These are phyloP conservation scores for Pseudonitzschia delicatissima DNA, from an alignment of 108 stramenopile genomes.

Conservation along the genomic window DNA sequence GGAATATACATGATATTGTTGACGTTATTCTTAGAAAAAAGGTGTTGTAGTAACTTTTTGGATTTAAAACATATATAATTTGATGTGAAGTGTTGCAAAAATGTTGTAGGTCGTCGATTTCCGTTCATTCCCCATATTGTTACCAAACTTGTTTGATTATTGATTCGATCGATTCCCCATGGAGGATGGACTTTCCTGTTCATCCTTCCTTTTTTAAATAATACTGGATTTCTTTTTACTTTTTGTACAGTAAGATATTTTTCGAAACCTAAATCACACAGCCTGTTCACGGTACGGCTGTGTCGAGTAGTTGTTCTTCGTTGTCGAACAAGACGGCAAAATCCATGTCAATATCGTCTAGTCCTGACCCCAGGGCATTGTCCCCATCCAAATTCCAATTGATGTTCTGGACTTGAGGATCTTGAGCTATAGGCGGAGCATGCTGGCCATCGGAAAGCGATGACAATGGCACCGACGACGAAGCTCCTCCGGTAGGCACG, in stretches of 20 bases:
- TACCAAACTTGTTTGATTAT: not conserved
- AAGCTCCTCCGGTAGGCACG: not conserved
- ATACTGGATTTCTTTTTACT: too few species aligned
- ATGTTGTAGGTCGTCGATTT: not conserved
- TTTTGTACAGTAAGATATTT: too few species aligned
- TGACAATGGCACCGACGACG: not conserved
- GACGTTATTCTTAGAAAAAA: not conserved
- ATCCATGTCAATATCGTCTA: slow-evolving; percentile 67
- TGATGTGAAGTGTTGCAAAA: not conserved
- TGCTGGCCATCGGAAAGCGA: not conserved
- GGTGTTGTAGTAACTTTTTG: not conserved
- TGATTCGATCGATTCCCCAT: not conserved
- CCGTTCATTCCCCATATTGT: not conserved
- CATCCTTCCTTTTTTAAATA: not conserved
- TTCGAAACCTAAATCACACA: too few species aligned
- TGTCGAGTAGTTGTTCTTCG: not conserved
- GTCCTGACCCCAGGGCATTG: not conserved
- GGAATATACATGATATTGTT: too few species aligned
- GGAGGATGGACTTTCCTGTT: not conserved
- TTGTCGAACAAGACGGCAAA: slow-evolving; percentile 86
- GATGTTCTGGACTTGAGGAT: slow-evolving; percentile 16
- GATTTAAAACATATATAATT: not conserved
- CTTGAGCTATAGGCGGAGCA: too few species aligned
- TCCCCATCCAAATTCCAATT: slow-evolving; percentile 36
- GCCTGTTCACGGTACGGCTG: not conserved